phyloP scores from a whole-genome alignment of 164 flowering plant genomes.

The Stephania yunnanensis region DNA sequence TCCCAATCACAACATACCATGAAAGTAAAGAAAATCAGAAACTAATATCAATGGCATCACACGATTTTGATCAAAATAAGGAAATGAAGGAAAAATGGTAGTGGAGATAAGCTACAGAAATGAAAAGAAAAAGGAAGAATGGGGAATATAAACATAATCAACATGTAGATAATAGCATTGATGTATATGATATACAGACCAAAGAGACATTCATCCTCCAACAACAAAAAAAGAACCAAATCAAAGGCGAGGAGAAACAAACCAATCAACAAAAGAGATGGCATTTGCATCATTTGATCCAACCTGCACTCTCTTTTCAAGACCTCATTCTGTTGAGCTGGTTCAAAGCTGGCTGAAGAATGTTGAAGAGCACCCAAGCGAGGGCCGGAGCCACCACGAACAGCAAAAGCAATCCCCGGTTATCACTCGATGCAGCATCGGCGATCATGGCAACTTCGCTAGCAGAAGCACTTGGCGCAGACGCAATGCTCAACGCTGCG shows the following conservation, averaged over 20 bases:
- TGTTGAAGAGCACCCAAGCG: constrained; percentile 52
- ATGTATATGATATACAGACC: not conserved
- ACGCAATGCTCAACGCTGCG: constrained; percentile 43
- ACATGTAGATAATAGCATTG: not conserved
- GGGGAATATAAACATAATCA: not conserved
- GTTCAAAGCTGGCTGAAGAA: constrained; percentile 53
- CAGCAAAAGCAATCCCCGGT: constrained; percentile 55
- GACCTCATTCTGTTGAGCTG: constrained; percentile 88
- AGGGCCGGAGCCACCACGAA: constrained; percentile 64
- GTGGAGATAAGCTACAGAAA: no score
- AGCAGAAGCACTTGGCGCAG: constrained; percentile 43
- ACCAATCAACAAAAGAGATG: not conserved
- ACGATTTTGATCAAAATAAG: no score
- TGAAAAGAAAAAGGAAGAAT: not conserved
- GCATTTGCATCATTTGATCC: not conserved
- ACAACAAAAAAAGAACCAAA: not conserved
- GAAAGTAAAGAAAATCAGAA: no score
- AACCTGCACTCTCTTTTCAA: constrained; percentile 9
- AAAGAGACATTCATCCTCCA: not conserved
- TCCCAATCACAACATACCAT: no score
- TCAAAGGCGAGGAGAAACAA: not conserved
- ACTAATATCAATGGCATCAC: no score
- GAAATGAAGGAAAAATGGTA: no score
- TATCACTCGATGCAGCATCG: constrained; percentile 31
- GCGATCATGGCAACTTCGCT: constrained; percentile 49